Conservation (phyloP, 257 asterid species). For the Petunia secreta region DNA sequence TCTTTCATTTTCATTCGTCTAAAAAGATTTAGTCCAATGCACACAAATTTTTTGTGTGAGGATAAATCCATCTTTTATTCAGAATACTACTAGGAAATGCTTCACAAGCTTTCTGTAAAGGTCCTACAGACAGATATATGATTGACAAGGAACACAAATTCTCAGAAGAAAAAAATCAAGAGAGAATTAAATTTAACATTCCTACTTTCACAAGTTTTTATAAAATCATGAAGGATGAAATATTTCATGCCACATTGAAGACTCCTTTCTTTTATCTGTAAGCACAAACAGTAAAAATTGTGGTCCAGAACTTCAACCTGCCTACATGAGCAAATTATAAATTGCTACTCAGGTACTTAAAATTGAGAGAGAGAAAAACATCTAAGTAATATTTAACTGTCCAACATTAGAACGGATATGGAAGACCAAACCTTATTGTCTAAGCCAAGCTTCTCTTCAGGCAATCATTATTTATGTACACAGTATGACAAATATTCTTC, state of each 20-base stretch:
- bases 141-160: background rate
- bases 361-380: background rate
- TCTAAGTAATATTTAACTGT: background rate
- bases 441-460: slow-evolving; percentile 11
- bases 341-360: slow-evolving; percentile 17
- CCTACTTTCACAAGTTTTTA: background rate
- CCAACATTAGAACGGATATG: background rate
- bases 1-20: background rate
- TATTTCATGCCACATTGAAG: slow-evolving; percentile 19
- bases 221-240: background rate
- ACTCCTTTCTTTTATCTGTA: slow-evolving; percentile 1
- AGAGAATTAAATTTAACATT: background rate
- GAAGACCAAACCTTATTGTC: background rate
- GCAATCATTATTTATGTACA: slow-evolving; percentile 1
- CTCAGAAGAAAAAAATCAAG: background rate
- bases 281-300: background rate
- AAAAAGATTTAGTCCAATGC: background rate
- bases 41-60: background rate
- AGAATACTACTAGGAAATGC: background rate
- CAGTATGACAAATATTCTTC: slow-evolving; percentile 12
- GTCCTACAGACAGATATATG: background rate
- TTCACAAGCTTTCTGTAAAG: background rate
- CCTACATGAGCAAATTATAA: background rate
- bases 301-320: background rate
- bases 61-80: background rate